Conservation (phyloP, 2,329 filamentous ascomycete genomes). For the Fusarium pseudoanthophilum region DNA sequence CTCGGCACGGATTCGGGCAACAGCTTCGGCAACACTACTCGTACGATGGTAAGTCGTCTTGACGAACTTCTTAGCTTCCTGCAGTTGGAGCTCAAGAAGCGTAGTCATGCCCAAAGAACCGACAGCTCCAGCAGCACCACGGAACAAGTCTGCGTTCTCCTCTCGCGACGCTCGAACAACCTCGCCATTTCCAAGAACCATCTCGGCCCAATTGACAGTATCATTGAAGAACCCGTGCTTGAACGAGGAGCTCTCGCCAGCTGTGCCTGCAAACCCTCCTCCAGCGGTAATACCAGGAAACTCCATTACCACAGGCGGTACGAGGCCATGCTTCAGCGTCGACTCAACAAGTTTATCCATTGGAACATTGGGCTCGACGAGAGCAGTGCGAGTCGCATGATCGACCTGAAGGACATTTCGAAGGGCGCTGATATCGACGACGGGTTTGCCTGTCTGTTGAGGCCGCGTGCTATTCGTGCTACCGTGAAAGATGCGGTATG, state of each 20-base stretch:
- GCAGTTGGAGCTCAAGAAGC: conserved; percentile 69
- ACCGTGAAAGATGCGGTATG: conserved; percentile 80
- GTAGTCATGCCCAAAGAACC: conserved; percentile 75
- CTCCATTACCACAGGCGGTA: conserved; percentile 76
- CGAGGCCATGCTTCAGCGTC: conserved; percentile 63
- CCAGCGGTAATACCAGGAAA: conserved; percentile 77
- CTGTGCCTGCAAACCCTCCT: conserved; percentile 72
- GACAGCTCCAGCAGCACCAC: conserved; percentile 72
- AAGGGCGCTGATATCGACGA: conserved; percentile 75
- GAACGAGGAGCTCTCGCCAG: conserved; percentile 76
- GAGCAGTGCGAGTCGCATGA: conserved; percentile 60
- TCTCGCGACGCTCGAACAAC: conserved; percentile 64
- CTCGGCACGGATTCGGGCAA: conserved; percentile 57
- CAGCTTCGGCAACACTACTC: conserved; percentile 52
- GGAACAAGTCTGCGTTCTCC: conserved; percentile 69
- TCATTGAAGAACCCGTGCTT: conserved; percentile 73
- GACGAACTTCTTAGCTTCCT: conserved; percentile 65
- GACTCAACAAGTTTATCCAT: conserved; percentile 72
- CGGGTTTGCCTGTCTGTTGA: conserved; percentile 59
- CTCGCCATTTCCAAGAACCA: conserved; percentile 71
- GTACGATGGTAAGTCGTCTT: conserved; percentile 66
- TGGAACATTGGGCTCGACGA: conserved; percentile 76
- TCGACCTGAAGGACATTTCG: conserved; percentile 72
- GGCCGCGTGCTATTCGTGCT: conserved; percentile 80
- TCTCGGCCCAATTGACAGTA: conserved; percentile 70